A percentile compares a stretch with the other conserved stretches of the same genome.
Conservation (phyloP, 2,329 filamentous ascomycete species). For the Penicillium sp. region DNA sequence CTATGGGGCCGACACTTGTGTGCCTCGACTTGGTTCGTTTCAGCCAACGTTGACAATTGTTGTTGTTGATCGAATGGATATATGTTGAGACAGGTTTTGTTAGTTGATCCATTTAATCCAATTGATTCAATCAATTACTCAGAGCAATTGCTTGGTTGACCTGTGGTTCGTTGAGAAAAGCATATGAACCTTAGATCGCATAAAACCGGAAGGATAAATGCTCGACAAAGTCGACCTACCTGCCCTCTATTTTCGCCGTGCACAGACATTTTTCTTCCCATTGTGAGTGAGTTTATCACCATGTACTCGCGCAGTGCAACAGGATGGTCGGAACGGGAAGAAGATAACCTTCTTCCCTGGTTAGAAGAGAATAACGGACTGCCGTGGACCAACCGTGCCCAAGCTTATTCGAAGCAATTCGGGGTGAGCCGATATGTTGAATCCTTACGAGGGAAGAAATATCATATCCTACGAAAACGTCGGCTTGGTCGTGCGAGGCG, state of each 20-base stretch:
- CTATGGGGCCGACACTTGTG: too few species aligned
- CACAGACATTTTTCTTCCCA: not conserved
- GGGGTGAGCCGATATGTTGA: conserved; percentile 4
- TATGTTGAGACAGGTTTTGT: not conserved
- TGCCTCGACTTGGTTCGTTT: too few species aligned
- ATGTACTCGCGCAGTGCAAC: conserved; percentile 5
- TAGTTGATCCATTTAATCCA: not conserved
- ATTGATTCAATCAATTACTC: too few species aligned
- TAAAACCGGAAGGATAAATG: too few species aligned
- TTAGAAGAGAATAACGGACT: not conserved
- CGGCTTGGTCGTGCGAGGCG: conserved; percentile 3
- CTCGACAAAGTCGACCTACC: not conserved
- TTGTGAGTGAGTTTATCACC: not conserved
- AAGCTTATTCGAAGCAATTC: conserved; percentile 10
- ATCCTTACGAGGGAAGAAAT: conserved; percentile 12
- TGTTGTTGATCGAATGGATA: too few species aligned
- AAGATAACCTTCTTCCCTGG: conserved; percentile 8
- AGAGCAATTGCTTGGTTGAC: not conserved
- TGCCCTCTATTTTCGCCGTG: not conserved
- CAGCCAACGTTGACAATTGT: too few species aligned
- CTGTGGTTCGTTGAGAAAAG: not conserved
- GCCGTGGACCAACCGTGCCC: conserved; percentile 2
- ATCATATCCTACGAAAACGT: conserved; percentile 10
- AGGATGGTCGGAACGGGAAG: conserved; percentile 5
- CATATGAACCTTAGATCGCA: too few species aligned